Evolutionary conservation across 345 rosid species (phyloP).

Genomic region (Jatropha curcas): DNA sequence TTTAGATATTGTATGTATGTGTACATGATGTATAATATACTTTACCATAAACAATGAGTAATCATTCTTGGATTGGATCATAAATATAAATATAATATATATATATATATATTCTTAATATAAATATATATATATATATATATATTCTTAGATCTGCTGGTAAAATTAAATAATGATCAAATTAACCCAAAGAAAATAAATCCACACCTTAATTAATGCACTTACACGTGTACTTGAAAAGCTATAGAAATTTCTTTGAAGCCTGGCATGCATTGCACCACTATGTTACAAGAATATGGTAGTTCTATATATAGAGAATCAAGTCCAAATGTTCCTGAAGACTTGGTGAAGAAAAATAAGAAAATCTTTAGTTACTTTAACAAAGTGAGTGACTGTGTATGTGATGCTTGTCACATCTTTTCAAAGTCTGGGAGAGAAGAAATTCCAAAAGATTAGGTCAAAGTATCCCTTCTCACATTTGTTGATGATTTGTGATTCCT

Average conservation of each 20-base stretch:
- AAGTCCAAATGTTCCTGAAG: slow-evolving; percentile 39
- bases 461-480: slow-evolving; percentile 27
- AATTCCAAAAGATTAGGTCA: slow-evolving; percentile 49
- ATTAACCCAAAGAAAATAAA: slow-evolving; percentile 12
- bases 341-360: slow-evolving; percentile 10
- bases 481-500: slow-evolving; percentile 33
- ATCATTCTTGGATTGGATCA: no score
- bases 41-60: no score
- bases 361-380: slow-evolving; percentile 33
- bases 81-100: no score
- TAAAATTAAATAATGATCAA: neutral
- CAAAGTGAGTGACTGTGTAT: slow-evolving; percentile 26
- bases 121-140: no score
- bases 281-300: slow-evolving; percentile 10
- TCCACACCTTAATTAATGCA: slow-evolving; percentile 16
- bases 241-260: slow-evolving; percentile 7
- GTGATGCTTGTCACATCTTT: slow-evolving; percentile 45
- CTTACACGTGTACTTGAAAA: slow-evolving; percentile 12
- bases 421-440: slow-evolving; percentile 29
- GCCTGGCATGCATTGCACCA: neutral
- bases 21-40: no score
- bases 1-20: no score
- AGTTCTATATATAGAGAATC: slow-evolving; percentile 44
- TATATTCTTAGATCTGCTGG: slow-evolving; percentile 1
- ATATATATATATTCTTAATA: no score